These are phyloP conservation scores for Coemansia aciculifera DNA, from an alignment of 192 early-diverging fungal species.

Conservation along the genomic window DNA sequence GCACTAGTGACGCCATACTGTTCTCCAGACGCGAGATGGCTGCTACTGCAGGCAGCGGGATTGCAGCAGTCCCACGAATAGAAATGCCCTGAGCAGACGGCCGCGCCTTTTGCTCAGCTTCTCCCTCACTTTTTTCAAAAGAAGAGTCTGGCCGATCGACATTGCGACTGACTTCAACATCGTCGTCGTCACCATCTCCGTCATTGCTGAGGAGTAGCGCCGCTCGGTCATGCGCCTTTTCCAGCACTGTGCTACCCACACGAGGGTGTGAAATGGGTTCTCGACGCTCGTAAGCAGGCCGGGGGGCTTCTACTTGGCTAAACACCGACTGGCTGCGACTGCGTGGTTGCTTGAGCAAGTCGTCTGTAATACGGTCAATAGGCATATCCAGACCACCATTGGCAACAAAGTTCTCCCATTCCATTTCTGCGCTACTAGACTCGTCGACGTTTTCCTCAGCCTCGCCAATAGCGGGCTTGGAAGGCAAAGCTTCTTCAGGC, in stretches of 20 bases:
- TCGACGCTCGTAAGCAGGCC: neutral
- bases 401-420: constrained; percentile 57
- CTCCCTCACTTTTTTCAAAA: neutral
- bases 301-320: neutral
- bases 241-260: neutral
- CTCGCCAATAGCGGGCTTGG: constrained; percentile 7
- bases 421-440: constrained; percentile 28
- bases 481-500: neutral
- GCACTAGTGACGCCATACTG: constrained; percentile 12
- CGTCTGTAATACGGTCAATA: constrained; percentile 48
- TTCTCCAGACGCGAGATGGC: neutral
- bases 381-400: constrained; percentile 53
- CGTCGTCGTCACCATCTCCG: constrained; percentile 30
- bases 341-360: constrained; percentile 37
- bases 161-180: constrained; percentile 1
- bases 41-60: neutral
- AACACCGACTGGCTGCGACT: constrained; percentile 1
- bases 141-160: constrained; percentile 4
- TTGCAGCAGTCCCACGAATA: constrained; percentile 31
- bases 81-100: constrained; percentile 12
- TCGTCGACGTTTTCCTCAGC: constrained; percentile 16
- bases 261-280: neutral
- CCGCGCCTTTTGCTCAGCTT: neutral
- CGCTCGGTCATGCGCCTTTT: constrained; percentile 16
- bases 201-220: constrained; percentile 18